Conservation (phyloP, 441 rosid species). For the Eutrema salsugineum region DNA sequence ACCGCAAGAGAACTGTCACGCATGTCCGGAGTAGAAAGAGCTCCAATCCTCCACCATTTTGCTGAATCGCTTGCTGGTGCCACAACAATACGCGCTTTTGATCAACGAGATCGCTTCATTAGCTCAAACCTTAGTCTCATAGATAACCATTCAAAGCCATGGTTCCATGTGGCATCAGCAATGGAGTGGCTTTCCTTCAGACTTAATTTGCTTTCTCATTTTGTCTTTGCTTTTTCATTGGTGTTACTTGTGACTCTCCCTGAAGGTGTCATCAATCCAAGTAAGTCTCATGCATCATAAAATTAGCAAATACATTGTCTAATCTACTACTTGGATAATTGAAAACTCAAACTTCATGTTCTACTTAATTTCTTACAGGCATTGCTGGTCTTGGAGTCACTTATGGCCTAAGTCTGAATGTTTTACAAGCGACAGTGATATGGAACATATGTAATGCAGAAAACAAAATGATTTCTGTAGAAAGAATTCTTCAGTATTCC, state of each 20-base stretch:
- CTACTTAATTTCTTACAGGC: slow-evolving; percentile 44
- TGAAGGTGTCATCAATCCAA: slow-evolving; percentile 94
- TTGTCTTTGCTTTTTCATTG: slow-evolving; percentile 92
- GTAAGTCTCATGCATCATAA: slow-evolving; percentile 47
- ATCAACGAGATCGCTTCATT: slow-evolving; percentile 71
- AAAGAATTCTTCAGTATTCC: slow-evolving; percentile 90
- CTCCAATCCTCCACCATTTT: slow-evolving; percentile 99
- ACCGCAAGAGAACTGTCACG: slow-evolving; percentile 97
- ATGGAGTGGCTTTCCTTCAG: slow-evolving; percentile 99
- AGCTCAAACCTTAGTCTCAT: slow-evolving; percentile 63
- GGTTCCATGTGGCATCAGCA: slow-evolving; percentile 90
- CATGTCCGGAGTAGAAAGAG: slow-evolving; percentile 77
- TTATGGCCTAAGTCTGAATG: slow-evolving; percentile 90
- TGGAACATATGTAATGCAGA: slow-evolving; percentile 97
- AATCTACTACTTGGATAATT: background rate
- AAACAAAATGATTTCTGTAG: slow-evolving; percentile 96
- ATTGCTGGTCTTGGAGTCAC: slow-evolving; percentile 97
- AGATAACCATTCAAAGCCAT: slow-evolving; percentile 86
- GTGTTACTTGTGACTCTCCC: slow-evolving; percentile 89
- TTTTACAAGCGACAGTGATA: slow-evolving; percentile 82
- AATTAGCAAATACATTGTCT: background rate
- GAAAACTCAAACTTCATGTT: background rate
- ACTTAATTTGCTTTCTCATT: slow-evolving; percentile 81
- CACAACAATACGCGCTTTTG: slow-evolving; percentile 90
- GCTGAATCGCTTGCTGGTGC: slow-evolving; percentile 94